Percentiles rank a stretch among this genome's conserved stretches.
phyloP scores from a whole-genome alignment of 768 basidiomycete species.

The Porphyrellus cyaneotinctus region DNA sequence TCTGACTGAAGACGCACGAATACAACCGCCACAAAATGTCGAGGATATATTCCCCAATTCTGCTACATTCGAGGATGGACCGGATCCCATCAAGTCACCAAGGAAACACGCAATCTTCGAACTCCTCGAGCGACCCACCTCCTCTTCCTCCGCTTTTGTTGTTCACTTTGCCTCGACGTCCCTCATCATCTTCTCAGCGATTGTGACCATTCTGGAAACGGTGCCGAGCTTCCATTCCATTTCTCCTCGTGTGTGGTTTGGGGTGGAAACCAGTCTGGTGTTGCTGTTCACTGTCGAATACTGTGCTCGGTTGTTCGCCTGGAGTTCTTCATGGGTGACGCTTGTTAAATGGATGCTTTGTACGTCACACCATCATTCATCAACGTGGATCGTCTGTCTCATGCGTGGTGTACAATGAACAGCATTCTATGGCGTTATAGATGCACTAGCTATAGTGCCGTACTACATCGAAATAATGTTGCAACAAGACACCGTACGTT shows the following conservation, averaged over 20 bases:
- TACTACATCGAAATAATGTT: constrained; percentile 86
- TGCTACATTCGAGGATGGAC: constrained; percentile 32
- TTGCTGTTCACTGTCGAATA: constrained; percentile 87
- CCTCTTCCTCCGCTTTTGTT: constrained; percentile 71
- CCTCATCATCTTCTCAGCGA: constrained; percentile 68
- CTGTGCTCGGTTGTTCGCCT: constrained; percentile 65
- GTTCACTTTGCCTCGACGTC: constrained; percentile 67
- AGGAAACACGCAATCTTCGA: constrained; percentile 68
- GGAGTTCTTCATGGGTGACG: constrained; percentile 61
- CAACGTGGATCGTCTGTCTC: neutral
- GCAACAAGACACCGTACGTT: constrained; percentile 77
- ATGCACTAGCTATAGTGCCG: constrained; percentile 79
- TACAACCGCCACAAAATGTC: constrained; percentile 32
- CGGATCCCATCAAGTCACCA: constrained; percentile 27
- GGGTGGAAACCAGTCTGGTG: constrained; percentile 80
- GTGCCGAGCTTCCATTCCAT: constrained; percentile 72
- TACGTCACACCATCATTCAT: constrained; percentile 30
- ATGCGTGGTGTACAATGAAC: constrained; percentile 1
- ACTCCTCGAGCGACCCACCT: constrained; percentile 76
- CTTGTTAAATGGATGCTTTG: constrained; percentile 67
- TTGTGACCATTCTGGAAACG: constrained; percentile 77
- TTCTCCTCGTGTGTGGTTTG: constrained; percentile 75
- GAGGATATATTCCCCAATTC: constrained; percentile 39
- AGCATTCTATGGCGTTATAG: constrained; percentile 85
- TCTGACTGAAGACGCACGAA: constrained; percentile 40